These are phyloP conservation scores for Rhexocercosporidium sp. DNA, from an alignment of 2,329 filamentous ascomycete genomes.

Conservation along the genomic window DNA sequence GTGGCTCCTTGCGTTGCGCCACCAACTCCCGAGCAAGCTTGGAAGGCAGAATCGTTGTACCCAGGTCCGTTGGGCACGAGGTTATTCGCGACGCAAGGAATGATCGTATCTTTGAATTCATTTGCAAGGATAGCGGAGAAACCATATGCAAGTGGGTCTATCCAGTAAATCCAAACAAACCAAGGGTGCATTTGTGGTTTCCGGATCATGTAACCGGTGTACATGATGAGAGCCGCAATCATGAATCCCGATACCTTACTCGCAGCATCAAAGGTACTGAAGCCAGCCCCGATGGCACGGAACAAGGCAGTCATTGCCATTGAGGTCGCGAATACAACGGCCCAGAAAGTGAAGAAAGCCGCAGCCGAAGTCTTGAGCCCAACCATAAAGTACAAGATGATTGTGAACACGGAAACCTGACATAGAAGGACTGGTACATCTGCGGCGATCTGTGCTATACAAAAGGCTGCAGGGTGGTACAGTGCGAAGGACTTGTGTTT, in stretches of 20 bases:
- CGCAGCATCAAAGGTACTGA: conserved; percentile 61
- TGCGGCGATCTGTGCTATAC: conserved; percentile 60
- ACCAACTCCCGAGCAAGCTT: conserved; percentile 62
- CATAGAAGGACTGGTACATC: conserved; percentile 62
- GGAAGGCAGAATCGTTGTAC: conserved; percentile 49
- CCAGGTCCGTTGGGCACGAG: conserved; percentile 56
- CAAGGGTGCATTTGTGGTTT: conserved; percentile 65
- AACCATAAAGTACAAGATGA: conserved; percentile 69
- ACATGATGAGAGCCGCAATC: conserved; percentile 60
- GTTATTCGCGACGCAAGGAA: conserved; percentile 55
- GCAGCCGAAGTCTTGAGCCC: conserved; percentile 56
- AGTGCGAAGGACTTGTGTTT: conserved; percentile 64
- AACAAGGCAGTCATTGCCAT: conserved; percentile 66
- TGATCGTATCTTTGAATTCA: conserved; percentile 66
- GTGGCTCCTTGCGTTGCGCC: conserved; percentile 57
- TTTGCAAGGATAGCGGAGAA: conserved; percentile 74
- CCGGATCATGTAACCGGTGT: conserved; percentile 68
- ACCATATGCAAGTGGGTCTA: conserved; percentile 70
- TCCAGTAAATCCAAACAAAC: conserved; percentile 66
- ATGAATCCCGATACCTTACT: conserved; percentile 60
- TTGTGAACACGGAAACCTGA: conserved; percentile 61
- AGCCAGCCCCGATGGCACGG: conserved; percentile 59
- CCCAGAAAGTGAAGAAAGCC: conserved; percentile 67
- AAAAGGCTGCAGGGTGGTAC: conserved; percentile 62
- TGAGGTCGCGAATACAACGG: conserved; percentile 55